A percentile compares a stretch with the other conserved stretches of the same genome.
These are phyloP conservation scores for Ilyonectria robusta DNA, from an alignment of 2,329 filamentous ascomycete species.

Conservation along the genomic window DNA sequence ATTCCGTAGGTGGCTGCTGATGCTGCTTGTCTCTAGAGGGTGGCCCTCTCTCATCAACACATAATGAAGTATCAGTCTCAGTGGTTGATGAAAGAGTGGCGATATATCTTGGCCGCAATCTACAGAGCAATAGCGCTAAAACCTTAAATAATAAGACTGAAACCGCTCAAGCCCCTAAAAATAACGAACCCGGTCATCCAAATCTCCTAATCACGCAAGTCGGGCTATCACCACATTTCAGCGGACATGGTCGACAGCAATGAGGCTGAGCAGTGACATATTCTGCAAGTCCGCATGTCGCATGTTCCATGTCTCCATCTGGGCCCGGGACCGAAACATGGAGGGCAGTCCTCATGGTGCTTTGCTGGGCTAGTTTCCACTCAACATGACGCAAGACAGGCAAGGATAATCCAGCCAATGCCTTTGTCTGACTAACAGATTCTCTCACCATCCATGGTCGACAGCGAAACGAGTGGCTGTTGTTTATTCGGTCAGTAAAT, in stretches of 20 bases:
- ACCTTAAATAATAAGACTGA: no score
- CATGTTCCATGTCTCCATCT: neutral
- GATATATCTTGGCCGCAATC: no score
- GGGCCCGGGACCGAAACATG: neutral
- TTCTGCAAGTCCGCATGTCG: neutral
- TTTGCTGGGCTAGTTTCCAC: neutral
- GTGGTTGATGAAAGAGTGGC: no score
- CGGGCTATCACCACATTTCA: neutral
- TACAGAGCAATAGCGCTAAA: no score
- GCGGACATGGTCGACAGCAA: neutral
- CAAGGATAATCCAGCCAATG: slow-evolving; percentile 2
- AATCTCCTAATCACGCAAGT: neutral
- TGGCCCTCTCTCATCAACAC: no score
- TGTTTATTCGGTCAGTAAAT: neutral
- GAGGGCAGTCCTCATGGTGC: no score
- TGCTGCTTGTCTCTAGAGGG: no score
- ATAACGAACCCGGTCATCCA: neutral
- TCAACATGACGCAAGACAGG: slow-evolving; percentile 11
- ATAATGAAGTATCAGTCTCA: no score
- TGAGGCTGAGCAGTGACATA: neutral
- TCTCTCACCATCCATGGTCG: neutral
- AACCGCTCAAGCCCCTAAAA: neutral
- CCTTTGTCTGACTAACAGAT: neutral
- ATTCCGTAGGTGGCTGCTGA: no score
- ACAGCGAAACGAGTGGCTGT: neutral